Evolutionary conservation across 2,329 filamentous ascomycete species (phyloP).

Genomic region (Pseudopithomyces maydicus): DNA sequence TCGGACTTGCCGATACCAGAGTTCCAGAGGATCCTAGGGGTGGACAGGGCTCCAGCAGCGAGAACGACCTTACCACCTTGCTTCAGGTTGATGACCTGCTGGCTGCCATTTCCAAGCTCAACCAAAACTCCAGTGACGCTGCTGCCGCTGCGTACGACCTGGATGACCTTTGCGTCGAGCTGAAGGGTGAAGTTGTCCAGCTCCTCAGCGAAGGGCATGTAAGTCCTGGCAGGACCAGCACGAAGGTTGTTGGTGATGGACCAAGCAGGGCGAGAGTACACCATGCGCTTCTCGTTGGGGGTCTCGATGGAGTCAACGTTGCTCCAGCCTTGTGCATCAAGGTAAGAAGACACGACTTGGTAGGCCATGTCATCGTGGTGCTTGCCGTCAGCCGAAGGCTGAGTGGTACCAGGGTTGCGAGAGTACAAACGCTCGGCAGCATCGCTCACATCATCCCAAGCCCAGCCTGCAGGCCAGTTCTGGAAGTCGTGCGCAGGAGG

Average conservation of each 20-base stretch:
- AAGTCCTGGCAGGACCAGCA: conserved; percentile 70
- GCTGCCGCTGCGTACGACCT: conserved; percentile 60
- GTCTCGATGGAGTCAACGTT: conserved; percentile 62
- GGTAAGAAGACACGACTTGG: conserved; percentile 62
- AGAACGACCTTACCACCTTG: conserved; percentile 32
- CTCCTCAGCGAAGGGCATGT: conserved; percentile 64
- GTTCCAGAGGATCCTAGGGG: conserved; percentile 10
- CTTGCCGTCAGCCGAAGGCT: conserved; percentile 67
- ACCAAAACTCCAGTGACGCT: conserved; percentile 68
- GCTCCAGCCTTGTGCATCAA: conserved; percentile 64
- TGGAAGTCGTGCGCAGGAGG: conserved; percentile 45
- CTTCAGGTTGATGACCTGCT: conserved; percentile 66
- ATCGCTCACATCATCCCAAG: conserved; percentile 49
- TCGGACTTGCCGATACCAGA: conserved; percentile 67
- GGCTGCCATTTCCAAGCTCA: conserved; percentile 60
- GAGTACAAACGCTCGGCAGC: not conserved
- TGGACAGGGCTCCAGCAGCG: conserved; percentile 65
- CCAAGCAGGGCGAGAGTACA: conserved; percentile 62
- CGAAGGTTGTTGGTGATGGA: conserved; percentile 69
- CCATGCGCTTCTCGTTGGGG: conserved; percentile 67
- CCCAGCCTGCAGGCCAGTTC: conserved; percentile 60
- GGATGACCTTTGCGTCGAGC: conserved; percentile 1
- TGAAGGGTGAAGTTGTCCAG: conserved; percentile 65
- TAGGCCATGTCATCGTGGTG: conserved; percentile 68
- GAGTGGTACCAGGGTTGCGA: conserved; percentile 56